phyloP scores from a whole-genome alignment of 1,284 basidiomycete genomes.

The Meripilus lineatus region DNA sequence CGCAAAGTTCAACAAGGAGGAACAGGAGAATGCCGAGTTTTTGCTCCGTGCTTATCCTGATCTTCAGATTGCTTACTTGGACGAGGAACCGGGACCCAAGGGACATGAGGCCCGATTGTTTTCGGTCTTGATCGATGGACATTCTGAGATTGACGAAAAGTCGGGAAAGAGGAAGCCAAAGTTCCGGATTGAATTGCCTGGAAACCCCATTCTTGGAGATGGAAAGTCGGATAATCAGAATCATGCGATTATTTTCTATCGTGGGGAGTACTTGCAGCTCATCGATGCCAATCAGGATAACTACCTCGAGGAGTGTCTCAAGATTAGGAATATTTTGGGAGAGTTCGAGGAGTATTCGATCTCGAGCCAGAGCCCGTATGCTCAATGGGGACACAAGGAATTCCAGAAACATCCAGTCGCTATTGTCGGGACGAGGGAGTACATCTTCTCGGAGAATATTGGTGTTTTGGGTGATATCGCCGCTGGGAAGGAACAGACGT shows the following conservation, averaged over 20 bases:
- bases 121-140: constrained; percentile 94
- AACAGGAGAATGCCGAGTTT: constrained; percentile 98
- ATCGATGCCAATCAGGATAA: constrained; percentile 99
- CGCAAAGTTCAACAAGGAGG: constrained; percentile 99
- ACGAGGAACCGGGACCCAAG: constrained; percentile 89
- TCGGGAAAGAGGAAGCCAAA: constrained; percentile 93
- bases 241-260: constrained; percentile 98
- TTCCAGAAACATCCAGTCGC: constrained; percentile 91
- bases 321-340: constrained; percentile 96
- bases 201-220: constrained; percentile 99
- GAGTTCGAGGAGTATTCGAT: constrained; percentile 97
- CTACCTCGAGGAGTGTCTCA: constrained; percentile 98
- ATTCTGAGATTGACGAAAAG: constrained; percentile 90
- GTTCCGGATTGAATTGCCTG: constrained; percentile 96
- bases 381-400: constrained; percentile 89
- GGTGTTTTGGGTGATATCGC: constrained; percentile 99
- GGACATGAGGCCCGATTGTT: constrained; percentile 90
- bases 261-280: constrained; percentile 97
- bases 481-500: constrained; percentile 99
- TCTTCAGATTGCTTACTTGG: constrained; percentile 96
- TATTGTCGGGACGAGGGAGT: constrained; percentile 98
- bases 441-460: constrained; percentile 99
- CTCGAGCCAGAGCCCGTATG: constrained; percentile 93
- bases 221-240: constrained; percentile 99
- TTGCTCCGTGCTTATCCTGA: constrained; percentile 97